Percentiles rank a stretch among this genome's conserved stretches.
phyloP scores from a whole-genome alignment of 176 grass and related monocot species.

The Musa acuminata region DNA sequence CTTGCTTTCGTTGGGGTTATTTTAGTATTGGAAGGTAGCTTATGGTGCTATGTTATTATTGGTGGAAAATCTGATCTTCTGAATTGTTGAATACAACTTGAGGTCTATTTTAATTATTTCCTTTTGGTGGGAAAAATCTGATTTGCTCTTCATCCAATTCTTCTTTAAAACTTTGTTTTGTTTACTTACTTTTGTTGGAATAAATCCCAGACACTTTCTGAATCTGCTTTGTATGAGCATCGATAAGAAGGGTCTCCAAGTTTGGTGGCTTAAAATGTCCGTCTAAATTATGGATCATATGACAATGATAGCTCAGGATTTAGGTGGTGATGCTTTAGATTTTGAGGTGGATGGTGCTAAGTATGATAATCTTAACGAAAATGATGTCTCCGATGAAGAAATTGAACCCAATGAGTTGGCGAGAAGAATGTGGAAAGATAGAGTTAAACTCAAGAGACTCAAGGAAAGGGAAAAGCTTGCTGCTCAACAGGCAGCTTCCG shows the following conservation, averaged over 20 bases:
- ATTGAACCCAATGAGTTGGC: slow-evolving; percentile 64
- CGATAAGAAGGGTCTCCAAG: background rate
- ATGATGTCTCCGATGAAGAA: slow-evolving; percentile 88
- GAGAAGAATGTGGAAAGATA: slow-evolving; percentile 91
- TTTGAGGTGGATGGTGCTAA: slow-evolving; percentile 52
- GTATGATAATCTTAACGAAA: slow-evolving; percentile 50
- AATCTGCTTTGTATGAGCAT: background rate
- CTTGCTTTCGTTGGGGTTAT: background rate
- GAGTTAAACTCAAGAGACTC: slow-evolving; percentile 66
- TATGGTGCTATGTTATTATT: background rate
- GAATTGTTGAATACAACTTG: background rate
- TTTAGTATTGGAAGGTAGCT: background rate
- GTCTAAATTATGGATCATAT: slow-evolving; percentile 58
- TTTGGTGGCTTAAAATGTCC: background rate
- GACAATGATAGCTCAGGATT: slow-evolving; percentile 34
- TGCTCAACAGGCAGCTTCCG: slow-evolving; percentile 30
- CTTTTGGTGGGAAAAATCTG: no score
- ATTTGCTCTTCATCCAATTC: background rate
- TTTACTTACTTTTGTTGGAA: background rate
- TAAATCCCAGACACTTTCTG: background rate
- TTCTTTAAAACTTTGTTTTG: background rate
- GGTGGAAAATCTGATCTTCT: background rate
- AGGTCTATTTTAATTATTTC: no score
- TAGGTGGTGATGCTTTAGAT: slow-evolving; percentile 49
- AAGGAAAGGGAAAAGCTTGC: slow-evolving; percentile 54